Conservation (phyloP, 176 grass and related monocot species). For the Rhipidocladum racemiflorum region DNA sequence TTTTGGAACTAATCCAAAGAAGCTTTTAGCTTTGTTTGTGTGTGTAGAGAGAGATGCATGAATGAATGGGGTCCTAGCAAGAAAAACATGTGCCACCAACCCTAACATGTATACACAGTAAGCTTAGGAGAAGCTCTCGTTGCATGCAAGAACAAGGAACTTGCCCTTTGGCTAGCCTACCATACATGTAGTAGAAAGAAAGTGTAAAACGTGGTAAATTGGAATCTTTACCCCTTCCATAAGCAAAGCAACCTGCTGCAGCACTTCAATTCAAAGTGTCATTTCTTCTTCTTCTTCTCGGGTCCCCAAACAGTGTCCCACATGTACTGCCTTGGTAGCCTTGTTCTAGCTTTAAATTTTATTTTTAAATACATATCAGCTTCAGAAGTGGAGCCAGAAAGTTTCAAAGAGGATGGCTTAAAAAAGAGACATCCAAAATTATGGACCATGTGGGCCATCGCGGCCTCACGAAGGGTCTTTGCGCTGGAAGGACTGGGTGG, state of each 20-base stretch:
- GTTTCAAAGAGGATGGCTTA: too few species aligned
- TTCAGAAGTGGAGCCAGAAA: too few species aligned
- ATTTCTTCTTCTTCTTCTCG: background rate
- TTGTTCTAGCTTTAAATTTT: too few species aligned
- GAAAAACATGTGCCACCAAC: constrained; percentile 43
- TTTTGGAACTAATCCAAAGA: background rate
- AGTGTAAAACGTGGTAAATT: background rate
- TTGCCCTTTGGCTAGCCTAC: background rate
- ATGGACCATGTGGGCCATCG: too few species aligned
- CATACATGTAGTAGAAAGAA: background rate
- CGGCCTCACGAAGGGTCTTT: too few species aligned
- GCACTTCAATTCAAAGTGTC: constrained; percentile 11
- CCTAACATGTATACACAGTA: background rate
- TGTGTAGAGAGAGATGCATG: background rate
- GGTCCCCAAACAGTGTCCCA: background rate
- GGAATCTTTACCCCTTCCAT: constrained; percentile 34
- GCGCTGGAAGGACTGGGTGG: too few species aligned
- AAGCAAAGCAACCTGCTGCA: constrained; percentile 23
- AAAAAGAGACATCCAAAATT: too few species aligned
- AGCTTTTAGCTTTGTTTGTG: background rate
- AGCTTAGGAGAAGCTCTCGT: background rate
- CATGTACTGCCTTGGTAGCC: background rate
- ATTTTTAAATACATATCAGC: too few species aligned
- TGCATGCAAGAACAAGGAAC: background rate
- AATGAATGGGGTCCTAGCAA: constrained; percentile 13